A percentile compares a stretch with the other conserved stretches of the same genome.
These are phyloP conservation scores for Lactarius hatsudake DNA, from an alignment of 768 basidiomycete genomes.

Conservation along the genomic window DNA sequence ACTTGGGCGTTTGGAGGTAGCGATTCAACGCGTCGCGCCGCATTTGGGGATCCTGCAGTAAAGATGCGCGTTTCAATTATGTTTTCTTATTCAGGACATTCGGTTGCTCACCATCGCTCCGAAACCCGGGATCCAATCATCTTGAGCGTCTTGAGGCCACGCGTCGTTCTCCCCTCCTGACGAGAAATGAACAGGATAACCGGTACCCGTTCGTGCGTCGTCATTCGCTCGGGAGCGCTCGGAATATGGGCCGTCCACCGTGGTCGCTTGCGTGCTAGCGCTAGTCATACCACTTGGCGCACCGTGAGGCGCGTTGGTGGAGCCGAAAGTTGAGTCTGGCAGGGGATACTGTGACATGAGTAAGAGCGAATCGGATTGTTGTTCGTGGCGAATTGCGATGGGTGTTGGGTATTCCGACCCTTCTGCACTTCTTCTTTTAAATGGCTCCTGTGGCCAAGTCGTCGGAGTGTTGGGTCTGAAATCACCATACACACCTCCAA, in stretches of 20 bases:
- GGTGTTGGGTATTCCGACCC: neutral
- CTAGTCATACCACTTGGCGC: neutral
- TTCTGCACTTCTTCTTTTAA: conserved; percentile 3
- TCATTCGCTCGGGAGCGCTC: conserved; percentile 8
- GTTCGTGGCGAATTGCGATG: neutral
- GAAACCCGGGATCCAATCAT: conserved; percentile 21
- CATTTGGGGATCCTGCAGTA: conserved; percentile 12
- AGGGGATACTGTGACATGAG: conserved; percentile 15
- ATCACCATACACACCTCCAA: neutral
- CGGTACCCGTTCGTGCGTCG: neutral
- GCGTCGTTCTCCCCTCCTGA: conserved; percentile 3
- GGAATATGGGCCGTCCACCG: neutral
- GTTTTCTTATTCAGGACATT: neutral
- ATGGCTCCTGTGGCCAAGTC: neutral
- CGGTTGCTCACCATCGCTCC: conserved; percentile 15
- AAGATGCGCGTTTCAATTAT: neutral
- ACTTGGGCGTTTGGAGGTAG: conserved; percentile 14
- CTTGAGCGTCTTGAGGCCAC: conserved; percentile 13
- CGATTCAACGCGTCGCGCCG: conserved; percentile 17
- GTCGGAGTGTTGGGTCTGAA: neutral
- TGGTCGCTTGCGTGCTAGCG: conserved; percentile 1
- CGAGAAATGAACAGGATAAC: neutral
- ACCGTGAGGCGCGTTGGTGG: conserved; percentile 8
- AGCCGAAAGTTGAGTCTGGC: neutral
- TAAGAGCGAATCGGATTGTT: neutral